A percentile compares a stretch with the other conserved stretches of the same genome.
phyloP scores from a whole-genome alignment of 2,329 filamentous ascomycete species.

The Orbilia quercus region DNA sequence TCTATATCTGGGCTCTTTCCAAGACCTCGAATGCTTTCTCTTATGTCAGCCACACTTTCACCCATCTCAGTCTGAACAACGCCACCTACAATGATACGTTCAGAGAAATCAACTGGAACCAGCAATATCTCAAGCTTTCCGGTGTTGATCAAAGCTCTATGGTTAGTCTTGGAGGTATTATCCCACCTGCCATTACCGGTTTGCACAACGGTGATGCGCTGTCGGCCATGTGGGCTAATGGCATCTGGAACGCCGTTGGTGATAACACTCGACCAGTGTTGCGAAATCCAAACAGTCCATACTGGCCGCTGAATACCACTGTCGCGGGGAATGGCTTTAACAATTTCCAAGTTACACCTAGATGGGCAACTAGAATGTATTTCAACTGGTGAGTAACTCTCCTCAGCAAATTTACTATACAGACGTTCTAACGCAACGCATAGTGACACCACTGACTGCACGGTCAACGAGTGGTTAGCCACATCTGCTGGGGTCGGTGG shows the following conservation, averaged over 20 bases:
- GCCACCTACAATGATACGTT: conserved; percentile 70
- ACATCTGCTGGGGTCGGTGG: conserved; percentile 68
- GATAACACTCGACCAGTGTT: conserved; percentile 72
- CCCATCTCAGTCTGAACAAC: conserved; percentile 71
- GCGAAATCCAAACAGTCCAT: conserved; percentile 67
- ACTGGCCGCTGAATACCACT: conserved; percentile 70
- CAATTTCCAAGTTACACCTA: conserved; percentile 70
- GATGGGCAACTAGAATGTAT: conserved; percentile 73
- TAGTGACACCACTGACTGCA: conserved; percentile 68
- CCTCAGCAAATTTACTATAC: neutral
- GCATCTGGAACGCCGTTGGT: conserved; percentile 71
- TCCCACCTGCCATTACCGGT: conserved; percentile 73
- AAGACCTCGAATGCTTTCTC: conserved; percentile 67
- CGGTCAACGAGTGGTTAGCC: conserved; percentile 71
- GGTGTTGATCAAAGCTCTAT: conserved; percentile 66
- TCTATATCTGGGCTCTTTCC: conserved; percentile 67
- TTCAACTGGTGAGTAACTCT: conserved; percentile 68
- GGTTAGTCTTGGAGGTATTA: conserved; percentile 69
- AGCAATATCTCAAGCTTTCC: conserved; percentile 68
- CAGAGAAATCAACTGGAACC: conserved; percentile 67
- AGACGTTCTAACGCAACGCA: neutral
- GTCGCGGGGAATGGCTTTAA: conserved; percentile 68
- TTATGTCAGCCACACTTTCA: conserved; percentile 73
- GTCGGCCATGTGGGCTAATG: conserved; percentile 70
- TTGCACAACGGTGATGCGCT: conserved; percentile 73